Conservation (phyloP, 768 basidiomycete species). For the Suillus luteus region DNA sequence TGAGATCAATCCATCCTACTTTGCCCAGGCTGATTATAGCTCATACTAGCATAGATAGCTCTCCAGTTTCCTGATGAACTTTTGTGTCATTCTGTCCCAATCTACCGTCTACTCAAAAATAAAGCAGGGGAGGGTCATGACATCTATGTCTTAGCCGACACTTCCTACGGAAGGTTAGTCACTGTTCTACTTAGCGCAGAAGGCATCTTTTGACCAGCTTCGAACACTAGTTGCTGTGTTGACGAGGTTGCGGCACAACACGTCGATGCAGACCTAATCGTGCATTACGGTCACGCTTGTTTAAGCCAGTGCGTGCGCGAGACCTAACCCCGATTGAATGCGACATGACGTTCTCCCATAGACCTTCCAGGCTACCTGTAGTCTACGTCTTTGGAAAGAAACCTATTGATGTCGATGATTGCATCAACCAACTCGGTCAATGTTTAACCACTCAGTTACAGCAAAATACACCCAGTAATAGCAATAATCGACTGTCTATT, state of each 20-base stretch:
- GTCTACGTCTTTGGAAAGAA: conserved; percentile 89
- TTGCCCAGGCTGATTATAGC: not conserved
- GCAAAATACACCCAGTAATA: conserved; percentile 2
- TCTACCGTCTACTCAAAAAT: conserved; percentile 68
- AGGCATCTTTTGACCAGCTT: conserved; percentile 9
- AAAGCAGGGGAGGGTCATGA: conserved; percentile 49
- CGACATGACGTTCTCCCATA: conserved; percentile 32
- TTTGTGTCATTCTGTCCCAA: conserved; percentile 80
- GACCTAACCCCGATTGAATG: not conserved
- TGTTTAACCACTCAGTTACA: conserved; percentile 29
- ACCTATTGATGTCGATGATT: conserved; percentile 55
- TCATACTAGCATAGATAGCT: conserved; percentile 56
- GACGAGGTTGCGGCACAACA: conserved; percentile 96
- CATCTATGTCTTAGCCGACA: conserved; percentile 93
- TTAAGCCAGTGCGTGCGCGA: conserved; percentile 73
- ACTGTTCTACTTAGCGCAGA: conserved; percentile 7
- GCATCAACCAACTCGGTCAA: conserved; percentile 43
- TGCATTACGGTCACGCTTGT: conserved; percentile 97
- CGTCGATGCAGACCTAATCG: conserved; percentile 85
- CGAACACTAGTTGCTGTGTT: conserved; percentile 75
- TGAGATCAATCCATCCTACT: conserved; percentile 33
- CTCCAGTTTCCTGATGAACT: conserved; percentile 97
- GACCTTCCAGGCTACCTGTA: conserved; percentile 85
- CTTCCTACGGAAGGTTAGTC: conserved; percentile 92
- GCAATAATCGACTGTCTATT: conserved; percentile 33